A percentile compares a stretch with the other conserved stretches of the same genome.
Evolutionary conservation across 2,329 filamentous ascomycete genomes (phyloP).

Genomic region (Zymoseptoria crescenta): DNA sequence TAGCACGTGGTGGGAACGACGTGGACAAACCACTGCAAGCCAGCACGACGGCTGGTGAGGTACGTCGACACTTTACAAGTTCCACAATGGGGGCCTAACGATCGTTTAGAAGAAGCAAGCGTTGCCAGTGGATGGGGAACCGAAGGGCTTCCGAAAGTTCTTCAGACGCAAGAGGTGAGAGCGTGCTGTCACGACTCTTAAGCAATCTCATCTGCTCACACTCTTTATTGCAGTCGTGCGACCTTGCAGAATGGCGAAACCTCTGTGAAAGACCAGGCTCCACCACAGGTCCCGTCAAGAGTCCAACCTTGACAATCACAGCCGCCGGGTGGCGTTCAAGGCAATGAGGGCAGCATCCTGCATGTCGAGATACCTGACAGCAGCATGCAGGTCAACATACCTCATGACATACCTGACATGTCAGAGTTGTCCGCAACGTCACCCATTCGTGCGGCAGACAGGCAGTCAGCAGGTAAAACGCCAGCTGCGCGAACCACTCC

Average conservation of each 20-base stretch:
- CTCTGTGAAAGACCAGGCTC: neutral
- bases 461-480: neutral
- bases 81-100: conserved; percentile 4
- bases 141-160: conserved; percentile 25
- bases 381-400: conserved; percentile 1
- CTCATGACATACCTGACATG: conserved; percentile 5
- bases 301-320: conserved; percentile 21
- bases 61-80: neutral
- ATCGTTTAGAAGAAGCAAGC: conserved; percentile 7
- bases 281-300: neutral
- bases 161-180: conserved; percentile 26
- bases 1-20: neutral
- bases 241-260: neutral
- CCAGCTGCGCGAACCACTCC: conserved; percentile 1
- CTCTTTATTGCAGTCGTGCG: neutral
- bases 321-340: conserved; percentile 21
- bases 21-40: neutral
- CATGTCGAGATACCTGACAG: conserved; percentile 1
- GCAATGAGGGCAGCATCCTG: conserved; percentile 4
- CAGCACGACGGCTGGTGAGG: neutral
- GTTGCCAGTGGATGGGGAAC: conserved; percentile 15
- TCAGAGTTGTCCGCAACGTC: conserved; percentile 17
- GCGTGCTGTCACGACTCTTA: neutral
- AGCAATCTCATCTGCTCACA: neutral
- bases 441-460: conserved; percentile 8